These are phyloP conservation scores for Sporothrix protearum DNA, from an alignment of 2,329 filamentous ascomycete species.

Conservation along the genomic window DNA sequence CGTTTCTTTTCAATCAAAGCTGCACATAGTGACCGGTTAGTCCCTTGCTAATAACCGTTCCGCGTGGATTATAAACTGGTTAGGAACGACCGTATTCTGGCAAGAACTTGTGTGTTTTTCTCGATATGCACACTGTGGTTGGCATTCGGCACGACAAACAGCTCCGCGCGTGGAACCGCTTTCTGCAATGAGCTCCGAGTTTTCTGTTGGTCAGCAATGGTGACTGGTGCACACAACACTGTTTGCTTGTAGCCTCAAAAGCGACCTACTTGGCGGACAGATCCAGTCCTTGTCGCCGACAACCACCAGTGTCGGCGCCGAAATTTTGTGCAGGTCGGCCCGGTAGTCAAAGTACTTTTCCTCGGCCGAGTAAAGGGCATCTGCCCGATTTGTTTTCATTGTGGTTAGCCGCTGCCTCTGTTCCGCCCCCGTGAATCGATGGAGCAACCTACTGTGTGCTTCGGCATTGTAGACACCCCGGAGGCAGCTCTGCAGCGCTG, in stretches of 20 bases:
- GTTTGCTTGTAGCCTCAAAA: background rate
- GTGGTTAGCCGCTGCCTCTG: background rate
- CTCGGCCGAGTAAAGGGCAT: conserved; percentile 36
- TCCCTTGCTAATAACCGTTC: too few relatives aligned
- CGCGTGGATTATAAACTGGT: too few relatives aligned
- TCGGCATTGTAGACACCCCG: conserved; percentile 37
- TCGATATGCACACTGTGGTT: conserved; percentile 40
- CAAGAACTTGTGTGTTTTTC: conserved; percentile 35
- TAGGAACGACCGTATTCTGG: conserved; percentile 29
- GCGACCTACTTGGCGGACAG: conserved; percentile 36
- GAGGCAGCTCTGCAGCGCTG: conserved; percentile 34
- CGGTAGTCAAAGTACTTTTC: conserved; percentile 42
- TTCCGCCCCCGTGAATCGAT: background rate
- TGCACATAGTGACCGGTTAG: too few relatives aligned
- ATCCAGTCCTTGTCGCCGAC: conserved; percentile 42
- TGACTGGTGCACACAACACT: background rate
- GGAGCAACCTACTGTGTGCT: conserved; percentile 32
- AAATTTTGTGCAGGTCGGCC: conserved; percentile 32
- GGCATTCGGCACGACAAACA: conserved; percentile 34
- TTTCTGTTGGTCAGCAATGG: conserved; percentile 28
- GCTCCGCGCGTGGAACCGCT: conserved; percentile 32
- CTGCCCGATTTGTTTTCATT: background rate
- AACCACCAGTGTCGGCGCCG: conserved; percentile 38
- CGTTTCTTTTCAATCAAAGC: too few relatives aligned
- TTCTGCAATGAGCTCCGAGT: conserved; percentile 35